These are phyloP conservation scores for Leccinum huronense DNA, from an alignment of 1,284 basidiomycete genomes.

Conservation along the genomic window DNA sequence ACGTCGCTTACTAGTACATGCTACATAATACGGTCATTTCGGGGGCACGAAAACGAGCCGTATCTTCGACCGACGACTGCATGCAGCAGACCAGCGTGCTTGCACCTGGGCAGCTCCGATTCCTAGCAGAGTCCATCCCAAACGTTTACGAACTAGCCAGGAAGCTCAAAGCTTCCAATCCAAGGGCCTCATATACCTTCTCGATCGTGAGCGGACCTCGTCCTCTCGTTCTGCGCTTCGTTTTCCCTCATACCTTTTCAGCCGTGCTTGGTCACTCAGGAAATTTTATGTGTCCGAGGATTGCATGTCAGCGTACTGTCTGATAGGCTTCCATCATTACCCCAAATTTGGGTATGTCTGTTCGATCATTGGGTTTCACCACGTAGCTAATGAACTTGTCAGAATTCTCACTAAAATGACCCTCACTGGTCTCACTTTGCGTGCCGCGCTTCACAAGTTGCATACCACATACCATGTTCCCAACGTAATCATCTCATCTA, in stretches of 20 bases:
- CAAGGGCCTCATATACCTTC: constrained; percentile 71
- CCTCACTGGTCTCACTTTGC: constrained; percentile 69
- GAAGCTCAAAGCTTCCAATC: constrained; percentile 56
- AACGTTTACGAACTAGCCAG: constrained; percentile 68
- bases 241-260: constrained; percentile 50
- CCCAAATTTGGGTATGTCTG: constrained; percentile 86
- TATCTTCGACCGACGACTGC: constrained; percentile 53
- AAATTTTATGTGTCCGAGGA: constrained; percentile 85
- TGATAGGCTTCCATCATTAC: constrained; percentile 85
- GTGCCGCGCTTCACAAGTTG: constrained; percentile 67
- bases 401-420: constrained; percentile 74
- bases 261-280: constrained; percentile 93
- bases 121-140: constrained; percentile 89
- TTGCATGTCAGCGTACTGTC: constrained; percentile 86
- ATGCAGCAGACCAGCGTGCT: constrained; percentile 72
- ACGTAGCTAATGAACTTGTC: constrained; percentile 15
- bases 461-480: constrained; percentile 76
- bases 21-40: constrained; percentile 55
- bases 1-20: constrained; percentile 43
- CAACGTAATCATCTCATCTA: constrained; percentile 91
- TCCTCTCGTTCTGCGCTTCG: constrained; percentile 9
- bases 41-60: constrained; percentile 71
- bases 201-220: constrained; percentile 72
- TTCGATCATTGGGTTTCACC: background rate
- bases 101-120: constrained; percentile 46